Base-by-base conservation (phyloP, 75 land plant genomes). In the Cupressus sempervirens region DNA sequence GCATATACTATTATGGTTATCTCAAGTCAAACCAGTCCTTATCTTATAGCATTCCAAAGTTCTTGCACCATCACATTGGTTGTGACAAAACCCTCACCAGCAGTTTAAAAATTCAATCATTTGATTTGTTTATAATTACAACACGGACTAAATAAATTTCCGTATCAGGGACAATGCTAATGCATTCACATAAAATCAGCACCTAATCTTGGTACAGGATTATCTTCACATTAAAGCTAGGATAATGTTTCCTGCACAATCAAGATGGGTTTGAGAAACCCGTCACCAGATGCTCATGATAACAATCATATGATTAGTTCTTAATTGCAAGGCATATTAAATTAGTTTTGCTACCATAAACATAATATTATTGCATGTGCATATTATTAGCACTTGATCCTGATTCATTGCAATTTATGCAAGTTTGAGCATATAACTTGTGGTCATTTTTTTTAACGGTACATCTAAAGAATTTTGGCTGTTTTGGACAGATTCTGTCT, bases 401-500 rank as follows among this genome's bases (percentile, higher is more conserved):
- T 62, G n/a, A 23, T 62, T 62, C n/a, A 23, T 26, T 23, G 20
- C 26, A 0, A 23, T 23, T 62, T 23, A 62, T 72, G 36, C 74
- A 72, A 30, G 35, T 72, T 30, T 29, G 30, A 45, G 45, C 46
- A n/a, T n/a, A 43, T 45, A n/a, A 30, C 81, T 45, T n/a, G 29
- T 79, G 45, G 81, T 43, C 29, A 11, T 79, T n/a, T 45, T n/a
- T 79, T 79, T 43, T 11, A 15, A 79, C 14, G 14, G 45, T 79
- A 13, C 13, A 30, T 79, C 81, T 79, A 26, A 79, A 6, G 16
- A 79, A n/a, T 45, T 45, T 79, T 23, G 46, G 46, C 12, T 79
- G 81, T 79, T 50, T n/a, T 29, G 32, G 45, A 45, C 83, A 95
- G 97, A 89, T 54, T 94, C 96, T 15, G 86, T 92, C 50, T 96